A percentile compares a stretch with the other conserved stretches of the same genome.
Conservation (phyloP, 768 basidiomycete genomes). For the Tulasnella sp. region DNA sequence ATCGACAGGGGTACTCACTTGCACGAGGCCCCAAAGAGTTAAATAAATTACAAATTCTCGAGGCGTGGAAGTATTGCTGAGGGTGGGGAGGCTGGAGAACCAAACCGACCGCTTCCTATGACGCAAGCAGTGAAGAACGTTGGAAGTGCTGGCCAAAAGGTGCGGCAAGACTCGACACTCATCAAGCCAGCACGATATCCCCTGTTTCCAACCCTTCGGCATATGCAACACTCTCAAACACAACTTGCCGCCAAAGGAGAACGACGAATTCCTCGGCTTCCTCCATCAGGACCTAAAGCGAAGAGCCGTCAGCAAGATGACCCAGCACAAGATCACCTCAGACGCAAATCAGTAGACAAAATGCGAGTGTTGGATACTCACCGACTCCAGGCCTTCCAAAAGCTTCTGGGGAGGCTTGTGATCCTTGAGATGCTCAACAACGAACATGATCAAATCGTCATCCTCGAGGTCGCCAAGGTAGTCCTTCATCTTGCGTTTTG, state of each 20-base stretch:
- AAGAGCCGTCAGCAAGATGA: background rate
- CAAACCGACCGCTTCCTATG: background rate
- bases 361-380: constrained; percentile 43
- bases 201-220: constrained; percentile 85
- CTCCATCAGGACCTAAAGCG: constrained; percentile 77
- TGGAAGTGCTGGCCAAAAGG: background rate
- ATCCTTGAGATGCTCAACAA: constrained; percentile 86
- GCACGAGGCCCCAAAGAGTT: background rate
- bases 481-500: constrained; percentile 76
- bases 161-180: background rate
- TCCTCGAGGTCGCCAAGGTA: constrained; percentile 91
- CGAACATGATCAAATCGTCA: constrained; percentile 91
- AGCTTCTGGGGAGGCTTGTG: constrained; percentile 81
- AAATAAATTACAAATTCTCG: background rate
- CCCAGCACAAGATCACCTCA: background rate
- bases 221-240: constrained; percentile 93
- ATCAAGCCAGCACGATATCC: constrained; percentile 57
- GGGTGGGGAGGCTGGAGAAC: background rate
- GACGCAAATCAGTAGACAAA: background rate
- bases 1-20: constrained; percentile 7
- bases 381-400: constrained; percentile 85
- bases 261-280: constrained; percentile 77
- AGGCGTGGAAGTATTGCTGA: background rate
- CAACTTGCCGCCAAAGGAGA: constrained; percentile 84
- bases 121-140: background rate